Conservation (phyloP, 176 grass and related monocot species). For the Avena atlantica region DNA sequence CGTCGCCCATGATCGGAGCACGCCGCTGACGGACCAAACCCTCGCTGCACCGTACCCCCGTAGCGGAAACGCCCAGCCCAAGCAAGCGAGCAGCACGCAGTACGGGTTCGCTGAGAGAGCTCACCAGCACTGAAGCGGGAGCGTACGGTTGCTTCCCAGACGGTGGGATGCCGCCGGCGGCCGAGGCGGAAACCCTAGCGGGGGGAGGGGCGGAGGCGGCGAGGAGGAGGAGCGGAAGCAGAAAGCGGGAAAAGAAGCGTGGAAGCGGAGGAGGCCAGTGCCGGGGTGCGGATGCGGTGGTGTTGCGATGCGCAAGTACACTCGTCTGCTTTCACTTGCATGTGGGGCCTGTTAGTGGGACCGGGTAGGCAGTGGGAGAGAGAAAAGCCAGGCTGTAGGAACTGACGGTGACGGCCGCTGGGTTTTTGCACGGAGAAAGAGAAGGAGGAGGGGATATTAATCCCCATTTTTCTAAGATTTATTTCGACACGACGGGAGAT, state of each 20-base stretch:
- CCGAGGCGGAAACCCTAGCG: constrained; percentile 25
- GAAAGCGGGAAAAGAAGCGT: constrained; percentile 30
- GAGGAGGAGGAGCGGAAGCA: neutral
- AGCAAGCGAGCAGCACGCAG: neutral
- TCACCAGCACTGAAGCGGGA: neutral
- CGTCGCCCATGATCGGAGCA: neutral
- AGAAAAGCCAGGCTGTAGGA: too few relatives aligned
- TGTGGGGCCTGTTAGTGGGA: too few relatives aligned
- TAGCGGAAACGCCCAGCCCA: neutral
- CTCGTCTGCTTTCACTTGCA: too few relatives aligned
- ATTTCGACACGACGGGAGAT: too few relatives aligned
- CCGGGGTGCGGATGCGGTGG: neutral
- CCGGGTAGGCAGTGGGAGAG: too few relatives aligned
- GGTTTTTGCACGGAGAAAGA: too few relatives aligned
- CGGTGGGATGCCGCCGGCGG: neutral
- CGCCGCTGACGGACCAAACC: neutral
- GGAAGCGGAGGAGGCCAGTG: constrained; percentile 15
- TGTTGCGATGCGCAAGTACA: neutral
- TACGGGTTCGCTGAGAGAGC: neutral
- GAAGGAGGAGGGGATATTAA: too few relatives aligned
- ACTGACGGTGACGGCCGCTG: too few relatives aligned
- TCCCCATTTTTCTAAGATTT: too few relatives aligned
- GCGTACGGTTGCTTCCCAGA: neutral
- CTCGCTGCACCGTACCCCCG: neutral
- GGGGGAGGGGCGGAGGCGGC: constrained; percentile 2